A percentile compares a stretch with the other conserved stretches of the same genome.
Evolutionary conservation across 768 basidiomycete genomes (phyloP).

Genomic region (Cystofilobasidium ferigula): DNA sequence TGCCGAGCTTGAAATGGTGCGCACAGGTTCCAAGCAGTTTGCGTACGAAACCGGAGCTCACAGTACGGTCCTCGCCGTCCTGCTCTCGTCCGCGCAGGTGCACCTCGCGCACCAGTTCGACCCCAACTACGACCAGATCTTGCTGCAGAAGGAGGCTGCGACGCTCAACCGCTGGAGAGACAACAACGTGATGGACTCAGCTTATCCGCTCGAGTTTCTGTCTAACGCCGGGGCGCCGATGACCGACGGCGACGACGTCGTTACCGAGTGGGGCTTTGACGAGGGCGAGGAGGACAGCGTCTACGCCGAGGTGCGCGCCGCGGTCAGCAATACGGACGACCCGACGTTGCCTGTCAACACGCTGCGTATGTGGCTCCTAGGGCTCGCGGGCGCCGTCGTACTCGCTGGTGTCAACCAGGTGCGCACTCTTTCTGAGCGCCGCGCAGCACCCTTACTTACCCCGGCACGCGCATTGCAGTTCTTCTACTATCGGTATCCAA

Average conservation of each 20-base stretch:
- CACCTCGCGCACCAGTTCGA: constrained; percentile 22
- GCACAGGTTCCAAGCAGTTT: background rate
- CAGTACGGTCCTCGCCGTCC: background rate
- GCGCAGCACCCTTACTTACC: background rate
- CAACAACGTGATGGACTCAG: background rate
- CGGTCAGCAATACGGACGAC: constrained; percentile 25
- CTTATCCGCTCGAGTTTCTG: constrained; percentile 6
- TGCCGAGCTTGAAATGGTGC: background rate
- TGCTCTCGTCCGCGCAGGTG: constrained; percentile 6
- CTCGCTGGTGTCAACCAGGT: constrained; percentile 23
- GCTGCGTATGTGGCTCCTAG: constrained; percentile 22
- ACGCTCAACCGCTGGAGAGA: constrained; percentile 18
- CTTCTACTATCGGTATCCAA: constrained; percentile 25
- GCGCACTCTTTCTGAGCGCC: background rate
- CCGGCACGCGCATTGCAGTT: constrained; percentile 1
- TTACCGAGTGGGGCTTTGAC: constrained; percentile 23
- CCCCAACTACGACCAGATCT: constrained; percentile 20
- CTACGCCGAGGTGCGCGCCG: constrained; percentile 25
- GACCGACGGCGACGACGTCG: constrained; percentile 8
- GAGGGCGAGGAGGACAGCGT: constrained; percentile 25
- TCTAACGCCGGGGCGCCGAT: background rate
- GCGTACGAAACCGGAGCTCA: background rate
- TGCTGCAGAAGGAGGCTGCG: constrained; percentile 10
- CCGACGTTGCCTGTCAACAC: constrained; percentile 24
- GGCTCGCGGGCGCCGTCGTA: background rate